Evolutionary conservation across 2,329 filamentous ascomycete genomes (phyloP), one percentile per base, ranked within the genome.

Genomic region (Raffaelea albimanens): DNA sequence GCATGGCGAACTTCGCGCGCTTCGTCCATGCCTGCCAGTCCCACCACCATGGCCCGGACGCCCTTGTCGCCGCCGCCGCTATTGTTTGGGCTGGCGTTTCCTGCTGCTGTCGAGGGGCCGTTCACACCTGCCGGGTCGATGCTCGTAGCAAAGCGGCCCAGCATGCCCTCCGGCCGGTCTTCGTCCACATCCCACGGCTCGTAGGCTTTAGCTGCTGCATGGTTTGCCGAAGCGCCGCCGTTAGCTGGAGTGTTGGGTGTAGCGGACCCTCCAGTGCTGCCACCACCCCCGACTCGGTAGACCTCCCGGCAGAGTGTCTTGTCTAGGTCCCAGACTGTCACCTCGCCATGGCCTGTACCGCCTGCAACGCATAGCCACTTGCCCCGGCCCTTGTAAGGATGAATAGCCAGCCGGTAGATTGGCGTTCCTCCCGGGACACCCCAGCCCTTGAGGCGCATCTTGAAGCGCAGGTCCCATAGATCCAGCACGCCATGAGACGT

Each of bases 381-480:
- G 11, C 86, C 85, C 40, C 87, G 80, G 1, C 85, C 85, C 61
- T 83, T 87, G 21, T 76, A 77, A 0, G 89, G 88, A 59, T 95
- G 88, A 1, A 95, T 71, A 48, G 80, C 75, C 16, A 98, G 72
- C 29, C 88, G 78, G 57, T 91, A 84, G 52, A 97, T 87, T 18
- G 87, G 74, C 1, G 83, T 81, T 51, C 86, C 86, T 20, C 25
- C 42, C 10, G 5, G 8, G 22, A 20, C 41, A 1, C 88, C 88
- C 88, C 90, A 97, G 14, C 83, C 86, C 62, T 87, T 89, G 21
- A 97, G 71, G 20, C 88, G 80, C 57, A 97, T 78, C 55, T 82
- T 85, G 72, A 98, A 98, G n/a, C 93, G 84, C 38, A 98, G 73
- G 64, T 98, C 93, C 93, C 93, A 98, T 1, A 98, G 75, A 60